Conservation (phyloP, 169 alveolate species). For the Plasmodium vinckei region DNA sequence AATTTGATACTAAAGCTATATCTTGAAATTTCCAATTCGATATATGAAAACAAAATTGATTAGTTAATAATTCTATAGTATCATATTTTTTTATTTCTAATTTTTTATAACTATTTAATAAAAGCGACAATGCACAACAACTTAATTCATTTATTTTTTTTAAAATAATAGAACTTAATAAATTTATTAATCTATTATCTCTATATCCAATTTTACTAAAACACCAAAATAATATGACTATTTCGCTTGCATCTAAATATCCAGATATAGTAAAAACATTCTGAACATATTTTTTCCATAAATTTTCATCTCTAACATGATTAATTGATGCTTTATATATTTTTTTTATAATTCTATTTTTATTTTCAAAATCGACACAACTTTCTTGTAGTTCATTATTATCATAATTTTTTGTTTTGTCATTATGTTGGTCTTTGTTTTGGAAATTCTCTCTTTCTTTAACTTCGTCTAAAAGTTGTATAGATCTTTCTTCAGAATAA, state of each 20-base stretch:
- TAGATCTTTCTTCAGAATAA: constrained; percentile 34
- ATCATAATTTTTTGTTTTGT: neutral
- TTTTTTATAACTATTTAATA: constrained; percentile 83
- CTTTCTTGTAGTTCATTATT: constrained; percentile 1
- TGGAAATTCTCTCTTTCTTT: neutral
- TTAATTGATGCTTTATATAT: constrained; percentile 83
- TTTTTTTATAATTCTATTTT: constrained; percentile 71
- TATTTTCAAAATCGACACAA: constrained; percentile 51
- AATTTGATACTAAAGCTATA: constrained; percentile 82
- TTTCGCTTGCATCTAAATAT: constrained; percentile 80
- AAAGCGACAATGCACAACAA: constrained; percentile 81
- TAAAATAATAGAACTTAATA: constrained; percentile 78
- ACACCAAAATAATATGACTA: constrained; percentile 82
- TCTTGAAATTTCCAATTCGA: constrained; percentile 83
- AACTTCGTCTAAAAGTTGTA: constrained; percentile 27
- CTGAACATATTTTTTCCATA: constrained; percentile 86
- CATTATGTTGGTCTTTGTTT: neutral
- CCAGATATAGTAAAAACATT: constrained; percentile 66
- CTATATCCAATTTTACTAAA: constrained; percentile 84
- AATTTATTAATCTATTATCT: constrained; percentile 79
- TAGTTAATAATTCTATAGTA: constrained; percentile 83
- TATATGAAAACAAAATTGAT: constrained; percentile 79
- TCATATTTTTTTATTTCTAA: constrained; percentile 82
- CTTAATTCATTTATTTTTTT: constrained; percentile 74
- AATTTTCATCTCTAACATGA: constrained; percentile 83